Evolutionary conservation across 305 asterid genomes (phyloP).

Genomic region (Fraxinus xanthoxyloides): DNA sequence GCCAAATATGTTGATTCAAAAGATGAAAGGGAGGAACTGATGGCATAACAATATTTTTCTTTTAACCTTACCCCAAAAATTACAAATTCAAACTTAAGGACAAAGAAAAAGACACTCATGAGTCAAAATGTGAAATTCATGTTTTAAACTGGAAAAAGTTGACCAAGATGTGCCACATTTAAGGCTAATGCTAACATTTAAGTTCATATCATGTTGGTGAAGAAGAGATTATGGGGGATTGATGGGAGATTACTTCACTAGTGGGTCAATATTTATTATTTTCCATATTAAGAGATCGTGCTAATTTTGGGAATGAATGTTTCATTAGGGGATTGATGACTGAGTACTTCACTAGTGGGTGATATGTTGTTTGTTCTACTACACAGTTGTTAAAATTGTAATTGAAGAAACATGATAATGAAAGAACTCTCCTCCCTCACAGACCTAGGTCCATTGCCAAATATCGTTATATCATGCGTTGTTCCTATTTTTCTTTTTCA

Average conservation of each 20-base stretch:
- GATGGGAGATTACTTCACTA: not conserved
- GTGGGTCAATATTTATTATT: not conserved
- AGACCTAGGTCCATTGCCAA: not conserved
- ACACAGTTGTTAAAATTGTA: not conserved
- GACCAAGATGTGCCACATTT: not conserved
- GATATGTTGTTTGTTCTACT: not conserved
- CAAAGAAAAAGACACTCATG: not conserved
- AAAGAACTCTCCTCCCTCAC: not conserved
- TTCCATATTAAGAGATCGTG: not conserved
- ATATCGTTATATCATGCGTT: not conserved
- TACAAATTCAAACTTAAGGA: not conserved
- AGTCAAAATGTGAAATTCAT: not conserved
- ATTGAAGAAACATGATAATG: not conserved
- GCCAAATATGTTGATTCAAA: not conserved
- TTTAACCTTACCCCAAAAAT: slow-evolving; percentile 3
- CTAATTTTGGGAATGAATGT: not conserved
- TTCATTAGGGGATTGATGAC: not conserved
- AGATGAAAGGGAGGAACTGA: not conserved
- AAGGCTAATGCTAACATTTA: slow-evolving; percentile 10
- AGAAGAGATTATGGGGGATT: not conserved
- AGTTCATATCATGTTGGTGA: not conserved
- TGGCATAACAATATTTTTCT: not conserved
- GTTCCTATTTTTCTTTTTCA: not conserved
- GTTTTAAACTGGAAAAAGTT: slow-evolving; percentile 3
- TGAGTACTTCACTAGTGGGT: not conserved